Evolutionary conservation across 768 basidiomycete genomes (phyloP).

Genomic region (Hygrocybe punicea): DNA sequence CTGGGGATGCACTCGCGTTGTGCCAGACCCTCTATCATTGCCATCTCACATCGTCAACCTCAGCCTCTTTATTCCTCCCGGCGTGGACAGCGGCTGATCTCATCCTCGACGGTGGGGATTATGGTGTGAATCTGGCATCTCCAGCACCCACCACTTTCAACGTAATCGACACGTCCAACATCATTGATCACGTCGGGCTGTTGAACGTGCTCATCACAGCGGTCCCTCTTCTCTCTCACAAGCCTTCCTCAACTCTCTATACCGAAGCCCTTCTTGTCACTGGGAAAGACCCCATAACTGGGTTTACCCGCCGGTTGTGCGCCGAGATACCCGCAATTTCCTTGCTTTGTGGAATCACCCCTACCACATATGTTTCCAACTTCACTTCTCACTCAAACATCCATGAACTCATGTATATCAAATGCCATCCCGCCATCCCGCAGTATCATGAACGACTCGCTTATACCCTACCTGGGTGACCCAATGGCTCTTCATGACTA

Average conservation of each 20-base stretch:
- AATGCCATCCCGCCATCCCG: not conserved
- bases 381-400: constrained; percentile 37
- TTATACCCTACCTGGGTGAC: constrained; percentile 27
- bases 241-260: constrained; percentile 27
- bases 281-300: constrained; percentile 29
- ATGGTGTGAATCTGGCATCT: constrained; percentile 6
- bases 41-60: not conserved
- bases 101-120: constrained; percentile 26
- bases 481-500: constrained; percentile 4
- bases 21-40: constrained; percentile 22
- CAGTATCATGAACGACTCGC: constrained; percentile 38
- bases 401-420: constrained; percentile 30
- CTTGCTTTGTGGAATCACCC: constrained; percentile 35
- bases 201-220: constrained; percentile 37
- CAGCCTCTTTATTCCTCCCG: not conserved
- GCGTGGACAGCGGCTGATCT: not conserved
- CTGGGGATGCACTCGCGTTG: constrained; percentile 28
- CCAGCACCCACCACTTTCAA: constrained; percentile 34
- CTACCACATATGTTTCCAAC: constrained; percentile 33
- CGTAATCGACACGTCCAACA: constrained; percentile 42
- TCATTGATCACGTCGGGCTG: constrained; percentile 38
- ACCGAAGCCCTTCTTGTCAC: constrained; percentile 30
- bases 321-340: constrained; percentile 34
- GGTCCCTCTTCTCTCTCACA: constrained; percentile 26
- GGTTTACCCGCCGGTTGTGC: constrained; percentile 30